These are phyloP conservation scores for Penicillium bovifimosum DNA, from an alignment of 495 filamentous ascomycete genomes.

Conservation along the genomic window DNA sequence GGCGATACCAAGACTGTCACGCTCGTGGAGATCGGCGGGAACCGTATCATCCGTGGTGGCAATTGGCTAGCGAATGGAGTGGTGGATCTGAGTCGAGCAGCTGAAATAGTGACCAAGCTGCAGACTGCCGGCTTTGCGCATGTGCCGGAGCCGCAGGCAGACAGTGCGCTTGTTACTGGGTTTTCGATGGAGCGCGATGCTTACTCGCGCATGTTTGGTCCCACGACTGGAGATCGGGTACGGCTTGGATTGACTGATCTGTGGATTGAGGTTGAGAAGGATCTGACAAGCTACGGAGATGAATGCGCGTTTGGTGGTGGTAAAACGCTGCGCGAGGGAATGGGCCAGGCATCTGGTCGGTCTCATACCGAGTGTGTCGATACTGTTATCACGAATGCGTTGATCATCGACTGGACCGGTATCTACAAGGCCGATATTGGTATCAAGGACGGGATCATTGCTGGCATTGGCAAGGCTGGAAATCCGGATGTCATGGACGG, in stretches of 20 bases:
- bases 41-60: constrained; percentile 77
- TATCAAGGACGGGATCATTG: constrained; percentile 81
- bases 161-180: constrained; percentile 49
- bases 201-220: constrained; percentile 88
- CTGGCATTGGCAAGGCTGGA: constrained; percentile 90
- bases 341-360: constrained; percentile 86
- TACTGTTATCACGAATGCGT: constrained; percentile 85
- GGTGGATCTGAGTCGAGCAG: constrained; percentile 55
- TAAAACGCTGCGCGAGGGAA: constrained; percentile 90
- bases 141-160: constrained; percentile 54
- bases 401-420: constrained; percentile 86
- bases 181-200: constrained; percentile 70
- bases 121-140: constrained; percentile 73
- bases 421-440: constrained; percentile 98
- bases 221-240: constrained; percentile 80
- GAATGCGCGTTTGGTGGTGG: constrained; percentile 96
- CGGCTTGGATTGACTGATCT: constrained; percentile 79
- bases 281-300: constrained; percentile 79
- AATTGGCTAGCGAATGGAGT: constrained; percentile 71
- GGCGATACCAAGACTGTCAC: constrained; percentile 92
- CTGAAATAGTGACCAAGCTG: constrained; percentile 62
- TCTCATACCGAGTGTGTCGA: constrained; percentile 68
- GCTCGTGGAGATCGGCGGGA: constrained; percentile 83
- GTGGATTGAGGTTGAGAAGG: constrained; percentile 89
- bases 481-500: constrained; percentile 97